These are phyloP conservation scores for Ophiostoma populinum DNA, from an alignment of 2,329 filamentous ascomycete genomes.

Conservation along the genomic window DNA sequence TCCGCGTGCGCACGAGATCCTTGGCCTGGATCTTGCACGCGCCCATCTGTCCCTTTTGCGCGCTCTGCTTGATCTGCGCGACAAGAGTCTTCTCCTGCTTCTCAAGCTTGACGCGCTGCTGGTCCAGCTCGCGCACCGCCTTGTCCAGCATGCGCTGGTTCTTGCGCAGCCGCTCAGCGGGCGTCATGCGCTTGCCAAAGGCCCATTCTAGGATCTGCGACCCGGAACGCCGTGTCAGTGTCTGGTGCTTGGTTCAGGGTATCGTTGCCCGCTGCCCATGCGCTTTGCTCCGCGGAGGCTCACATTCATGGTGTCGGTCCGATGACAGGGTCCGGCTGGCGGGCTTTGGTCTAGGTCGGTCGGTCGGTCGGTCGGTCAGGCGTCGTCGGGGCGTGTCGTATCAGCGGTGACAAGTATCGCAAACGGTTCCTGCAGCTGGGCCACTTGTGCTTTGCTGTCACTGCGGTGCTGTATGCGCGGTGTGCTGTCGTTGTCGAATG, in stretches of 20 bases:
- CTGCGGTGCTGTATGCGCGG: too few relatives aligned
- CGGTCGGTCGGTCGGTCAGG: too few relatives aligned
- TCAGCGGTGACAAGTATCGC: too few relatives aligned
- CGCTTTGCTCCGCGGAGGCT: too few relatives aligned
- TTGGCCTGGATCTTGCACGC: constrained; percentile 97
- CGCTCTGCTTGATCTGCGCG: constrained; percentile 91
- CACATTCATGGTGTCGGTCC: too few relatives aligned
- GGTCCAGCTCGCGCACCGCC: constrained; percentile 88
- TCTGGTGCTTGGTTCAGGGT: constrained; percentile 9
- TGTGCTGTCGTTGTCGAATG: too few relatives aligned
- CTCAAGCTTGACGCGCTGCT: constrained; percentile 87
- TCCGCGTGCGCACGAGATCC: constrained; percentile 79
- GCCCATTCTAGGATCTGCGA: constrained; percentile 98
- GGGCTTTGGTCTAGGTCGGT: too few relatives aligned
- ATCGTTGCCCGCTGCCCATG: neutral
- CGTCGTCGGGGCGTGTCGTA: too few relatives aligned
- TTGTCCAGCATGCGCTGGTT: constrained; percentile 96
- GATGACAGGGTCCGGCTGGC: too few relatives aligned
- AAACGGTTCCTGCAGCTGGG: too few relatives aligned
- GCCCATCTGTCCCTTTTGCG: constrained; percentile 97
- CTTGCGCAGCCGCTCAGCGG: constrained; percentile 75
- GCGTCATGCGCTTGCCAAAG: constrained; percentile 98
- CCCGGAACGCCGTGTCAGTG: neutral
- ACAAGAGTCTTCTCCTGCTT: constrained; percentile 98
- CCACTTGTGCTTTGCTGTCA: too few relatives aligned